Evolutionary conservation across 305 asterid species (phyloP), one percentile per base, ranked within the genome.

Genomic region (Fraxinus floribunda): DNA sequence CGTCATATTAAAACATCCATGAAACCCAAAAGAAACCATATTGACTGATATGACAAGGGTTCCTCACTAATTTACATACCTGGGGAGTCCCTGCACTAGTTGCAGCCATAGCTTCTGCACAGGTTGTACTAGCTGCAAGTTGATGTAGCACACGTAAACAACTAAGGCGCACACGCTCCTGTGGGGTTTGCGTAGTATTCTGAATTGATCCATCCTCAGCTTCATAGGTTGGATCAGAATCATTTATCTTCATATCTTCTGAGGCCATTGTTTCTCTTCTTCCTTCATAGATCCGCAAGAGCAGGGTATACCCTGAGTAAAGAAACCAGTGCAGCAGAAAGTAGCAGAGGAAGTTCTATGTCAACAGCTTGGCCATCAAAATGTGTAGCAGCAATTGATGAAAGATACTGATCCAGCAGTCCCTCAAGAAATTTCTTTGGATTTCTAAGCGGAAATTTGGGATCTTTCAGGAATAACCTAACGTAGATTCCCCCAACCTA

Each of bases 61-160:
- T 82, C 20, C 41, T 52, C 18, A 66, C 46, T 68, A 29, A 32
- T 41, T 38, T 35, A 75, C 85, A 88, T 85, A 93, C 99, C 95
- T 96, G 98, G 79, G 98, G 97, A 78, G 97, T 91, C 81, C 99
- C 99, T 11, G 87, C 98, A 87, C 99, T 93, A 85, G 98, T 96
- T 60, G 99, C 99, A 57, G 99, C 99, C 99, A 96, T 96, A 87
- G 98, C 98, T 93, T 96, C 98, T 11, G 98, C 99, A 80, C 99
- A 96, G 35, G 94, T 94, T 79, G 98, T 93, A 88, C 99, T 96
- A 79, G 96, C 97, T 15, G 99, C 98, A 85, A 96, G 98, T 86
- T 96, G 99, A 91, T 96, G 99, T 78, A 96, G 88, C 86, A 96
- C 97, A 52, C 99, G 97, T 86, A 96, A 89, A 81, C 99, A 96